Conservation (phyloP, 2,329 filamentous ascomycete genomes). For the Tolypocladium album region DNA sequence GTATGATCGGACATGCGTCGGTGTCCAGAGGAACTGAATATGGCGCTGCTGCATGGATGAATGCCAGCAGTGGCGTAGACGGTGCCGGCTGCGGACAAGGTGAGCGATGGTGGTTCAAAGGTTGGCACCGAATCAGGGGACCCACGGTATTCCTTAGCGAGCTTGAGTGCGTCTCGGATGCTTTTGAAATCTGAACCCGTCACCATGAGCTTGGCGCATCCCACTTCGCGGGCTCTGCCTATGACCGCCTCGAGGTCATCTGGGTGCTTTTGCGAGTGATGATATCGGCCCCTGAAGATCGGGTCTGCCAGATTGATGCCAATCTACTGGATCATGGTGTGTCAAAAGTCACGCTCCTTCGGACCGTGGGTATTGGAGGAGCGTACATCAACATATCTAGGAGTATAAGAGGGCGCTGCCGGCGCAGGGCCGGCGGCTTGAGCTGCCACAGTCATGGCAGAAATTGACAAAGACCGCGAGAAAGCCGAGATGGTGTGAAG, state of each 20-base stretch:
- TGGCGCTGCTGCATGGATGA: conserved; percentile 77
- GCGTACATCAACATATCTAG: conserved; percentile 53
- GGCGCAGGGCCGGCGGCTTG: conserved; percentile 7
- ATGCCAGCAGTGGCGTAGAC: conserved; percentile 90
- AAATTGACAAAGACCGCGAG: not conserved
- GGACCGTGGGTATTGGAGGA: not conserved
- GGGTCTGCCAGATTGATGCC: conserved; percentile 95
- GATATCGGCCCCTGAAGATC: conserved; percentile 76
- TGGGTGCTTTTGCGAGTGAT: conserved; percentile 65
- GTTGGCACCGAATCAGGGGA: conserved; percentile 7
- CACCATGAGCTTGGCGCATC: conserved; percentile 83
- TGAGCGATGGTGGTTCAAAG: conserved; percentile 2
- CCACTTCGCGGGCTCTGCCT: conserved; percentile 63
- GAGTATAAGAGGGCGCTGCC: conserved; percentile 17
- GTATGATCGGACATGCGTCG: conserved; percentile 24
- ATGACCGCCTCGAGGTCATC: conserved; percentile 69
- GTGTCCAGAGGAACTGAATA: conserved; percentile 52
- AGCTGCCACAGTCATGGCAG: conserved; percentile 15
- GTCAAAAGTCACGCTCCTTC: conserved; percentile 2
- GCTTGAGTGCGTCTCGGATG: conserved; percentile 60
- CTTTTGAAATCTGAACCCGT: conserved; percentile 82
- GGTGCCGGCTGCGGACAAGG: conserved; percentile 47
- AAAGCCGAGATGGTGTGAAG: not conserved
- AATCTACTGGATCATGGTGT: conserved; percentile 38
- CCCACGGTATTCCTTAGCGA: conserved; percentile 67